A percentile compares a stretch with the other conserved stretches of the same genome.
These are phyloP conservation scores for Cytospora leucostoma DNA, from an alignment of 2,329 filamentous ascomycete genomes.

Conservation along the genomic window DNA sequence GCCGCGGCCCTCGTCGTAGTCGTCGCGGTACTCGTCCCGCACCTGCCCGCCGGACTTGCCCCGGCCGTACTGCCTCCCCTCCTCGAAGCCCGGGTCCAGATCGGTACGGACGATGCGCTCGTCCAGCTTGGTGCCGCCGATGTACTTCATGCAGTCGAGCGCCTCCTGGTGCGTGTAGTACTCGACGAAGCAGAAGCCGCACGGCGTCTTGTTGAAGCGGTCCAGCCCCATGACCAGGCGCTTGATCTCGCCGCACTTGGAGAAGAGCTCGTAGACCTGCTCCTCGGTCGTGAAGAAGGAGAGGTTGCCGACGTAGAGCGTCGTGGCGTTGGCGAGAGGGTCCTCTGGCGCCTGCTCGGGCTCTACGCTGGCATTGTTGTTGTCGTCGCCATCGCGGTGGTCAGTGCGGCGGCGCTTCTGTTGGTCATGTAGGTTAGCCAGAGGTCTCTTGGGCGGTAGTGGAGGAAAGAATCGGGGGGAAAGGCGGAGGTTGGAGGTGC, in stretches of 20 bases:
- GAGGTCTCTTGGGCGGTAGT: neutral
- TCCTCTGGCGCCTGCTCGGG: slow-evolving; percentile 66
- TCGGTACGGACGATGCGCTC: slow-evolving; percentile 96
- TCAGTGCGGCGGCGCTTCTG: slow-evolving; percentile 63
- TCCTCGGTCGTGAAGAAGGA: slow-evolving; percentile 99
- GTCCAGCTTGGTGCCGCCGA: slow-evolving; percentile 96
- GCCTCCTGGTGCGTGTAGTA: slow-evolving; percentile 98
- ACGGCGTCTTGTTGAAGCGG: slow-evolving; percentile 95
- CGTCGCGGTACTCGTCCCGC: slow-evolving; percentile 94
- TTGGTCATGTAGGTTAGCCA: slow-evolving; percentile 29
- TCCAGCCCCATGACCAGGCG: slow-evolving; percentile 97
- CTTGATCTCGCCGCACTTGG: slow-evolving; percentile 97
- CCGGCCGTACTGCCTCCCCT: slow-evolving; percentile 92
- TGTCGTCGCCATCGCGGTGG: slow-evolving; percentile 60
- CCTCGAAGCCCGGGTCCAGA: slow-evolving; percentile 91
- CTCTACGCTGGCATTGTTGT: slow-evolving; percentile 44
- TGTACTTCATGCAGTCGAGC: slow-evolving; percentile 97
- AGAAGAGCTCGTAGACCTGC: slow-evolving; percentile 96
- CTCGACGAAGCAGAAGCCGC: slow-evolving; percentile 99
- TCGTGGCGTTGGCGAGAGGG: slow-evolving; percentile 83
- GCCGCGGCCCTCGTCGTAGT: slow-evolving; percentile 92
- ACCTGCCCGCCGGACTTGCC: slow-evolving; percentile 97
- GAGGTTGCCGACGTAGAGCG: slow-evolving; percentile 96
- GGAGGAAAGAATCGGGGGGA: neutral
- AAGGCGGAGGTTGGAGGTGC: slow-evolving; percentile 19